Conservation (phyloP, 768 basidiomycete species). For the Naematelia encephala region DNA sequence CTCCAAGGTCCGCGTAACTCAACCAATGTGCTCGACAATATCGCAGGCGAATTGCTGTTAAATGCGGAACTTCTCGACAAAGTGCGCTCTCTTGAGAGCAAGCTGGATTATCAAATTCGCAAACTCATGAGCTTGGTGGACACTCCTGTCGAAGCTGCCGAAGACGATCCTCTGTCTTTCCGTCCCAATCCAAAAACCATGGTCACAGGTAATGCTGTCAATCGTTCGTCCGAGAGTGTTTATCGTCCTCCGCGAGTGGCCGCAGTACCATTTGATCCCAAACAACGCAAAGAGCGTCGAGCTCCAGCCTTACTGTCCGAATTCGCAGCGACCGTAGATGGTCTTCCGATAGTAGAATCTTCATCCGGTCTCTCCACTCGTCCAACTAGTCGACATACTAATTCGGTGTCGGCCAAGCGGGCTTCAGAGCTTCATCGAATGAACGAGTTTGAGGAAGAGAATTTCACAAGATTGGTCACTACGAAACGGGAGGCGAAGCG, state of each 20-base stretch:
- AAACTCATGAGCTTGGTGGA: slow-evolving; percentile 67
- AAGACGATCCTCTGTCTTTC: slow-evolving; percentile 78
- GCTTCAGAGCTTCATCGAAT: slow-evolving; percentile 75
- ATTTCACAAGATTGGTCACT: slow-evolving; percentile 85
- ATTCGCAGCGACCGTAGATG: slow-evolving; percentile 45
- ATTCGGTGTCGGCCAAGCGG: slow-evolving; percentile 60
- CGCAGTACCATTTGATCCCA: slow-evolving; percentile 67
- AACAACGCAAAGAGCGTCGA: slow-evolving; percentile 53
- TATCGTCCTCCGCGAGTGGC: slow-evolving; percentile 76
- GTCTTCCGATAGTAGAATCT: slow-evolving; percentile 48
- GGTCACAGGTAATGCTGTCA: not conserved
- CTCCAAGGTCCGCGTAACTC: not conserved
- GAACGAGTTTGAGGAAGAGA: slow-evolving; percentile 88
- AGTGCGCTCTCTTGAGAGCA: slow-evolving; percentile 72
- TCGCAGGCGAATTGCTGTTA: slow-evolving; percentile 76
- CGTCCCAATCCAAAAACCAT: slow-evolving; percentile 63
- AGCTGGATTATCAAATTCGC: slow-evolving; percentile 93
- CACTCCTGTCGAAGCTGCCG: slow-evolving; percentile 56
- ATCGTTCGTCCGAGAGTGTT: slow-evolving; percentile 21
- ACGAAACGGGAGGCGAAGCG: slow-evolving; percentile 78
- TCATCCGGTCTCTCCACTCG: slow-evolving; percentile 51
- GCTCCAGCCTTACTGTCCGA: slow-evolving; percentile 51
- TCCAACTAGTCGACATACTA: slow-evolving; percentile 39
- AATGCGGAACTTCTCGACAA: slow-evolving; percentile 83
- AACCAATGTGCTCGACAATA: slow-evolving; percentile 46